Evolutionary conservation across 2,329 filamentous ascomycete species (phyloP).

Genomic region (Pseudophaeomoniella oleicola): DNA sequence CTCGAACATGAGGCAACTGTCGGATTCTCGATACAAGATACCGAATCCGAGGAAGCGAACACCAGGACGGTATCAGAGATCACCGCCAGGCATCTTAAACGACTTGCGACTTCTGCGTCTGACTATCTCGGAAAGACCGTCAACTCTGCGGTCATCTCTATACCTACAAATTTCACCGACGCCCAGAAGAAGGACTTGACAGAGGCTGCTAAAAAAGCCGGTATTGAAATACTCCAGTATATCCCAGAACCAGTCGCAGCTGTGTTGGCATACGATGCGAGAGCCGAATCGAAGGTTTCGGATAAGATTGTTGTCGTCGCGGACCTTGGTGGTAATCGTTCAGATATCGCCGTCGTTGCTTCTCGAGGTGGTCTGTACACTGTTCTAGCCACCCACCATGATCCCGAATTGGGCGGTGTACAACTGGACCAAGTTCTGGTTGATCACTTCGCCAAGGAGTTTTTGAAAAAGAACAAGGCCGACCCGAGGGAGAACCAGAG

Average conservation of each 20-base stretch:
- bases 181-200: constrained; percentile 70
- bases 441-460: constrained; percentile 97
- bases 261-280: constrained; percentile 79
- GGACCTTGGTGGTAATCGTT: constrained; percentile 83
- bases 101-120: constrained; percentile 67
- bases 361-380: constrained; percentile 94
- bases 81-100: constrained; percentile 68
- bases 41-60: constrained; percentile 48
- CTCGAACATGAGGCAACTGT: constrained; percentile 57
- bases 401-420: constrained; percentile 81
- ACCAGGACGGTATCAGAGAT: constrained; percentile 66
- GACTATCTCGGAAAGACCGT: constrained; percentile 89
- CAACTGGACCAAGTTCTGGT: constrained; percentile 82
- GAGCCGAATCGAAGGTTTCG: constrained; percentile 54
- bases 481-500: constrained; percentile 73
- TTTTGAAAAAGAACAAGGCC: constrained; percentile 87
- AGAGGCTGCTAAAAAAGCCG: constrained; percentile 64
- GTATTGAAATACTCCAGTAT: constrained; percentile 79
- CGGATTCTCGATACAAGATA: constrained; percentile 73
- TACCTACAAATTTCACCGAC: constrained; percentile 86
- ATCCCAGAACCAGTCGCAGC: constrained; percentile 85
- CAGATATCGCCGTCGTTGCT: constrained; percentile 79
- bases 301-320: constrained; percentile 90
- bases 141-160: constrained; percentile 84
- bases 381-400: constrained; percentile 80